phyloP scores from a whole-genome alignment of 1,139 yeast genomes.

The Suhomyces choctaworum region DNA sequence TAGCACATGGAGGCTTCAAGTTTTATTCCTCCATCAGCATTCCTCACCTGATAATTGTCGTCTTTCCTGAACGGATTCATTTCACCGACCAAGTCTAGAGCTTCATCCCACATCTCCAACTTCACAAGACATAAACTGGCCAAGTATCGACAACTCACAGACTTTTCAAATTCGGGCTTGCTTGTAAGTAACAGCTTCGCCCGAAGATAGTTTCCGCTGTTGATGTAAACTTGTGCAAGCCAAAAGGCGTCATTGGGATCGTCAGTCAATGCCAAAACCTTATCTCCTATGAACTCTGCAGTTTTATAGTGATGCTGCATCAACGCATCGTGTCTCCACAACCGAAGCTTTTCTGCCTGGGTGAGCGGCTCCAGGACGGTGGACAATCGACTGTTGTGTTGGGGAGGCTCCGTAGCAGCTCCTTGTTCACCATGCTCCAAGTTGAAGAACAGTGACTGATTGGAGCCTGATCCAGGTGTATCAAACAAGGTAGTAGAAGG shows the following conservation, averaged over 20 bases:
- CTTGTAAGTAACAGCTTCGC: constrained; percentile 65
- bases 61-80: constrained; percentile 64
- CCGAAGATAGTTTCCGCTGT: constrained; percentile 72
- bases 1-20: constrained; percentile 87
- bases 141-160: constrained; percentile 76
- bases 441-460: constrained; percentile 43
- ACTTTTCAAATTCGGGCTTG: constrained; percentile 41
- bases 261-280: constrained; percentile 72
- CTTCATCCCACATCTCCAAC: constrained; percentile 84
- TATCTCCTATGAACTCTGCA: constrained; percentile 91
- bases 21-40: constrained; percentile 73
- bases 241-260: constrained; percentile 96
- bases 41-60: constrained; percentile 40
- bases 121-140: constrained; percentile 76
- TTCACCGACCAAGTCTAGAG: constrained; percentile 83
- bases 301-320: constrained; percentile 91
- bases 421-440: constrained; percentile 23
- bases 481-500: constrained; percentile 45
- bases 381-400: constrained; percentile 12
- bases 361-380: constrained; percentile 49
- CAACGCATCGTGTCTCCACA: constrained; percentile 93
- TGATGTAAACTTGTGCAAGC: constrained; percentile 87
- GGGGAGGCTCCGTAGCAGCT: constrained; percentile 17
- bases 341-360: constrained; percentile 80
- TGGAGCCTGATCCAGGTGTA: constrained; percentile 45